Conservation (phyloP, 148 eudicot genomes). For the Polygonum maritimum region DNA sequence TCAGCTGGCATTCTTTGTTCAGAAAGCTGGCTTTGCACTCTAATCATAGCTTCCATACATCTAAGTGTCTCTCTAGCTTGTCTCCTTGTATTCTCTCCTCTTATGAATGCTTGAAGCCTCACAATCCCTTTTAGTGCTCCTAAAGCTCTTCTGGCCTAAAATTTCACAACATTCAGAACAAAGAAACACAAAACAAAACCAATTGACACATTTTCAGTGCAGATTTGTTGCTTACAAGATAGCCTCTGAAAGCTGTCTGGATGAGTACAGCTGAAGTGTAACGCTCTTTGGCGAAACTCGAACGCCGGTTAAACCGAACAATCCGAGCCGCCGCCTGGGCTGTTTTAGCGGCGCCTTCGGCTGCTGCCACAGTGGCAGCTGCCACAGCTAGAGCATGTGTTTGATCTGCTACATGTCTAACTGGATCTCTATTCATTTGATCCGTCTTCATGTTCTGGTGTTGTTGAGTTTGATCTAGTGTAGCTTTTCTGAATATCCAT, state of each 20-base stretch:
- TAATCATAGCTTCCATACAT: slow-evolving; percentile 53
- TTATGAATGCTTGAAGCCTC: slow-evolving; percentile 44
- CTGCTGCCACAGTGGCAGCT: slow-evolving; percentile 27
- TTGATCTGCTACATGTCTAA: slow-evolving; percentile 17
- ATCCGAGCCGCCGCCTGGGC: slow-evolving; percentile 36
- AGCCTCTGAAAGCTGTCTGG: slow-evolving; percentile 54
- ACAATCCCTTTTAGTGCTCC: slow-evolving; percentile 45
- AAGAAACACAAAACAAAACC: not conserved
- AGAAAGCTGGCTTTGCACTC: slow-evolving; percentile 38
- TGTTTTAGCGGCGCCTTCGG: slow-evolving; percentile 32
- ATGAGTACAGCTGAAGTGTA: slow-evolving; percentile 27
- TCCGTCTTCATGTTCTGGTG: not conserved
- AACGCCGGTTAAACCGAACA: slow-evolving; percentile 22
- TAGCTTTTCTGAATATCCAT: slow-evolving; percentile 38
- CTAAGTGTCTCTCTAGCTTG: slow-evolving; percentile 46
- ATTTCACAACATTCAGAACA: not conserved
- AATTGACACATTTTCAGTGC: not conserved
- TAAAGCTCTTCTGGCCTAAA: slow-evolving; percentile 45
- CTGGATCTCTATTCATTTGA: not conserved
- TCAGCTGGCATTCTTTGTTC: slow-evolving; percentile 34
- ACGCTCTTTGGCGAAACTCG: slow-evolving; percentile 16
- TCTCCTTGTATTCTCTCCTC: slow-evolving; percentile 49
- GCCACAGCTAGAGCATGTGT: slow-evolving; percentile 41
- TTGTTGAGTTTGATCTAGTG: slow-evolving; percentile 11
- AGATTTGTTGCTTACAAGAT: slow-evolving; percentile 22